Conservation (phyloP, 495 filamentous ascomycete genomes). For the Tuber umbilicatum region DNA sequence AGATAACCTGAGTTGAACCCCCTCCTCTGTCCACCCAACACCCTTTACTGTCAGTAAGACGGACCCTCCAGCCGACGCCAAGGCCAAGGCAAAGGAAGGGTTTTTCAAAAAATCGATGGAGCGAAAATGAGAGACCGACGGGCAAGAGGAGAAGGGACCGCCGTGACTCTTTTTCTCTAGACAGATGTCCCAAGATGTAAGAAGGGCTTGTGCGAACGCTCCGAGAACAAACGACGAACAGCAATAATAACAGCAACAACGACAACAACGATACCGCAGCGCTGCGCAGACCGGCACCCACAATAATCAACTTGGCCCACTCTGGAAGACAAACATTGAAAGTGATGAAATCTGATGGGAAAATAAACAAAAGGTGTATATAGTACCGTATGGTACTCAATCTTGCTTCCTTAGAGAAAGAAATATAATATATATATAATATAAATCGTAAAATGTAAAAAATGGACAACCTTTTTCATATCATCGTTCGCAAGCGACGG, state of each 20-base stretch:
- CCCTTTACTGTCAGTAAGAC: not conserved
- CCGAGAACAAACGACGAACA: not conserved
- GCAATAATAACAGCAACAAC: not conserved
- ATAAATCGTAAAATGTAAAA: not conserved
- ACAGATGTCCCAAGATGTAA: not conserved
- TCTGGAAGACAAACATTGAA: not conserved
- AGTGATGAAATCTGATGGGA: not conserved
- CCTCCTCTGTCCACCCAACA: not conserved
- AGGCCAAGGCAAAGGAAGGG: not conserved
- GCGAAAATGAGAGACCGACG: not conserved
- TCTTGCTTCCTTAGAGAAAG: not conserved
- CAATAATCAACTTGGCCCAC: not conserved
- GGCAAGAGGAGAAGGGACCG: not conserved
- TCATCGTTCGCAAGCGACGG: not conserved
- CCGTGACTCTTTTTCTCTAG: not conserved
- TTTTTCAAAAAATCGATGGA: not conserved
- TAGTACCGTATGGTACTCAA: not conserved
- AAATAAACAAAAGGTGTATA: not conserved
- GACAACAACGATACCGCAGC: not conserved
- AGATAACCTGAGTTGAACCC: not conserved
- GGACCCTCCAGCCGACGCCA: not conserved
- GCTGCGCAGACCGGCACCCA: not conserved
- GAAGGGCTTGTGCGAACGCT: not conserved
- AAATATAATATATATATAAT: not conserved
- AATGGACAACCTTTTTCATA: not conserved